Evolutionary conservation across 225 moss, liverwort and hornwort genomes (phyloP).

Genomic region (Anthoceros angustus): DNA sequence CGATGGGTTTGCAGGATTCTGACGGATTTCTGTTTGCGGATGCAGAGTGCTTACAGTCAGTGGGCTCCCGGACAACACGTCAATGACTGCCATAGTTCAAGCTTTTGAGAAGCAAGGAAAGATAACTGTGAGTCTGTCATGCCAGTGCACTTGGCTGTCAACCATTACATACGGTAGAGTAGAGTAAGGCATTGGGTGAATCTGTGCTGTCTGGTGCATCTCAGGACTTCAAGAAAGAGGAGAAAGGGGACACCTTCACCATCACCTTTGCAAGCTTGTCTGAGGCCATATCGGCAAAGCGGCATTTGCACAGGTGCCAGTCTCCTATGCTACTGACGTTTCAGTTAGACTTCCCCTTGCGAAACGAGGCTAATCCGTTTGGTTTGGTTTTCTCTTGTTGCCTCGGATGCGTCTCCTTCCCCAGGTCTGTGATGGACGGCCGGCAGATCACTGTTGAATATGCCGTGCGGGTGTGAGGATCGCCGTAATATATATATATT

Average conservation of each 20-base stretch:
- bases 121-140: slow-evolving; percentile 34
- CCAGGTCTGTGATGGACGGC: slow-evolving; percentile 71
- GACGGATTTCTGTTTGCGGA: background rate
- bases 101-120: slow-evolving; percentile 95
- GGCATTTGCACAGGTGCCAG: slow-evolving; percentile 45
- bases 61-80: slow-evolving; percentile 61
- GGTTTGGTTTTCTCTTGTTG: background rate
- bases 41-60: slow-evolving; percentile 69
- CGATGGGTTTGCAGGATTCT: background rate
- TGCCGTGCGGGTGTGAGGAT: slow-evolving; percentile 30
- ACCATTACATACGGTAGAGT: background rate
- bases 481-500: background rate
- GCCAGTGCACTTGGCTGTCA: background rate
- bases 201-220: background rate
- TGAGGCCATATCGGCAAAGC: slow-evolving; percentile 80
- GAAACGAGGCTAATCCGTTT: background rate
- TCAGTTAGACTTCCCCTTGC: background rate
- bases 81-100: slow-evolving; percentile 80
- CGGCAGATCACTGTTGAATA: slow-evolving; percentile 90
- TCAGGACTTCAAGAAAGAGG: slow-evolving; percentile 85
- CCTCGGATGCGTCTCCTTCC: background rate
- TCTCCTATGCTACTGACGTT: background rate
- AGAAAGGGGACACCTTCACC: slow-evolving; percentile 56
- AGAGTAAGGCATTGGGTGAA: background rate
- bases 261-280: slow-evolving; percentile 68